Conservation (phyloP, 2,329 filamentous ascomycete genomes). For the Nigrograna mackinnonii region DNA sequence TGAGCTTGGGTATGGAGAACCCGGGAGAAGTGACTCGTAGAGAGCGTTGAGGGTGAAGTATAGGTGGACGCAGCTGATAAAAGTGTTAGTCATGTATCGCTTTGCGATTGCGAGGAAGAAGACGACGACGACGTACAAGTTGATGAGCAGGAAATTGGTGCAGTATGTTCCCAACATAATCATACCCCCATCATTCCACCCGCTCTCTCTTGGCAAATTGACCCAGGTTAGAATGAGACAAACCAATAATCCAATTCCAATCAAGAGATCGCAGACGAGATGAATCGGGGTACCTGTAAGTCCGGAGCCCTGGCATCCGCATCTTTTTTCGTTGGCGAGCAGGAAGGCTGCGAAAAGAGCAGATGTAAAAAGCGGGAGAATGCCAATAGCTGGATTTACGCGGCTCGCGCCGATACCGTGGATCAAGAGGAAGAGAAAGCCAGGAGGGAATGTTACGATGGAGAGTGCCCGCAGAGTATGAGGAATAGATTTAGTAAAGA, state of each 20-base stretch:
- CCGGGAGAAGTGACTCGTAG: conserved; percentile 14
- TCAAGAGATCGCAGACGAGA: conserved; percentile 21
- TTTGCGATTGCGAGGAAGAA: not conserved
- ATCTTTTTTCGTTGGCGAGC: conserved; percentile 26
- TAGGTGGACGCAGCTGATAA: conserved; percentile 23
- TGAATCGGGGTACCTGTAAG: conserved; percentile 30
- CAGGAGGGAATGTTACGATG: conserved; percentile 23
- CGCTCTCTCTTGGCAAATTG: conserved; percentile 10
- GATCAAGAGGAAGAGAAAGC: conserved; percentile 30
- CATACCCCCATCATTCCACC: not conserved
- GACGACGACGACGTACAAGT: conserved; percentile 20
- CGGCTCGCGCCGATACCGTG: conserved; percentile 18
- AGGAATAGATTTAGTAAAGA: conserved; percentile 22
- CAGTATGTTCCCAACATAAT: conserved; percentile 30
- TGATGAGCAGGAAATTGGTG: conserved; percentile 28
- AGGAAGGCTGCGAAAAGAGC: conserved; percentile 21
- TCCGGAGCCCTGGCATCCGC: conserved; percentile 23
- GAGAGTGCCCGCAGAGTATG: conserved; percentile 28
- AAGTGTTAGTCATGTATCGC: not conserved
- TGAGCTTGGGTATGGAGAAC: conserved; percentile 15
- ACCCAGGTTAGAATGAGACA: conserved; percentile 29
- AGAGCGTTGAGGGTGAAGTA: conserved; percentile 25
- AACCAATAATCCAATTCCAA: conserved; percentile 21
- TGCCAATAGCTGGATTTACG: conserved; percentile 31
- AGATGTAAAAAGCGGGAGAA: conserved; percentile 32